Base-by-base conservation (phyloP, 164 flowering plant genomes). In the Dillenia suffruticosa region DNA sequence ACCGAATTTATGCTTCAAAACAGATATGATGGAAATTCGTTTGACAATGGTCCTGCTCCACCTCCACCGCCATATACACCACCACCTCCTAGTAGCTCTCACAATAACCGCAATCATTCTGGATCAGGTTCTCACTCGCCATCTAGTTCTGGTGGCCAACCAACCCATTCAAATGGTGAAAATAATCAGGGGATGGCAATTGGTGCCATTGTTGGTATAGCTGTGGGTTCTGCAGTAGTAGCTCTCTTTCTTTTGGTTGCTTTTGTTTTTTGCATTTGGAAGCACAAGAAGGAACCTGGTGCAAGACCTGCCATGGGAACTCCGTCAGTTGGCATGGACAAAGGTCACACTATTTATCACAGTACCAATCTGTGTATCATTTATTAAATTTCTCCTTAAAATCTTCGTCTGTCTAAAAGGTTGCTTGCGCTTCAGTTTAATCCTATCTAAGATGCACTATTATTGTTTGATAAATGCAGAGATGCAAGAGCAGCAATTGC, bases 11-110 rank as follows among this genome's bases (percentile, higher is more conserved):
- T 65, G 7, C 61, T 64, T 56, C 57, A 40, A 68, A 73, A 60
- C 88, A 94, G 98, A 71, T 86, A 75, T 74, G 79, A 64, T 71
- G 98, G 97, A 53, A 94, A 90, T 69, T 73, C 87, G 13, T 94
- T 94, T 68, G 76, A 73, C 60, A 86, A 84, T 74, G 87, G 92
- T 66, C 93, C 90, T 64, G 94, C 97, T 70, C 94, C 96, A 56
- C 94, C 96, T 54, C 92, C 91, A 5, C 96, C 90, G 15, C 90
- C 98, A 53, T 88, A 69, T 68, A 77, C 75, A 19, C 62, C 96
- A 62, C 96, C 96, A 65, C 90, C 97, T 57, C 87, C 92, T 43
- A 73, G 78, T 58, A 79, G 76, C 73, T 69, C 82, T 56, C 78
- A 54, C 56, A 72, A 59, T 32, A 80, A 74, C 44, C 81, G 49